These are phyloP conservation scores for Suhomyces bokatorum DNA, from an alignment of 1,139 yeast genomes.

Conservation along the genomic window DNA sequence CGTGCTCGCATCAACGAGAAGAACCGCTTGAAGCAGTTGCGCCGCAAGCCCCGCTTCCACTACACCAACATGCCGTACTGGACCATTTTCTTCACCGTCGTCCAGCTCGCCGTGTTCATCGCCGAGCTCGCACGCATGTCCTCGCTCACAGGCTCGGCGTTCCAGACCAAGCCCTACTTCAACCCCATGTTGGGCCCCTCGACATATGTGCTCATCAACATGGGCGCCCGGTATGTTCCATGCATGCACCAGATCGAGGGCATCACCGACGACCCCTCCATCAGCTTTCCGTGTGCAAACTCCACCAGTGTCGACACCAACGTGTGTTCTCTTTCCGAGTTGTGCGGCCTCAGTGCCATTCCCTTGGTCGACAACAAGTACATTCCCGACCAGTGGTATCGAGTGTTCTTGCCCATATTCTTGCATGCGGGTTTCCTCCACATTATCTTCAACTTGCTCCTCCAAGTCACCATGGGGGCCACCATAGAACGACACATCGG, in stretches of 20 bases:
- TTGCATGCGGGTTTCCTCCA: conserved; percentile 76
- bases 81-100: conserved; percentile 46
- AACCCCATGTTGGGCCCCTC: conserved; percentile 87
- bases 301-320: conserved; percentile 57
- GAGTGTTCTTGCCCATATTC: conserved; percentile 70
- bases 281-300: conserved; percentile 69
- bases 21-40: conserved; percentile 13
- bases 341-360: conserved; percentile 64
- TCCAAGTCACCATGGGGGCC: conserved; percentile 64
- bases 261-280: conserved; percentile 49
- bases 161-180: conserved; percentile 70
- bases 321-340: conserved; percentile 56
- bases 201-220: conserved; percentile 59
- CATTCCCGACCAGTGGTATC: conserved; percentile 67
- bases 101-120: conserved; percentile 63
- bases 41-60: conserved; percentile 41
- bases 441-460: conserved; percentile 60
- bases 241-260: conserved; percentile 61
- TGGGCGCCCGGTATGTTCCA: conserved; percentile 74
- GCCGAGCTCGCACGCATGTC: conserved; percentile 67
- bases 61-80: conserved; percentile 49
- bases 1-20: conserved; percentile 8
- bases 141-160: conserved; percentile 61
- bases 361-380: conserved; percentile 29
- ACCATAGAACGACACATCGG: conserved; percentile 66